phyloP scores from a whole-genome alignment of 2,329 filamentous ascomycete species.

The Hypoxylon sp. region DNA sequence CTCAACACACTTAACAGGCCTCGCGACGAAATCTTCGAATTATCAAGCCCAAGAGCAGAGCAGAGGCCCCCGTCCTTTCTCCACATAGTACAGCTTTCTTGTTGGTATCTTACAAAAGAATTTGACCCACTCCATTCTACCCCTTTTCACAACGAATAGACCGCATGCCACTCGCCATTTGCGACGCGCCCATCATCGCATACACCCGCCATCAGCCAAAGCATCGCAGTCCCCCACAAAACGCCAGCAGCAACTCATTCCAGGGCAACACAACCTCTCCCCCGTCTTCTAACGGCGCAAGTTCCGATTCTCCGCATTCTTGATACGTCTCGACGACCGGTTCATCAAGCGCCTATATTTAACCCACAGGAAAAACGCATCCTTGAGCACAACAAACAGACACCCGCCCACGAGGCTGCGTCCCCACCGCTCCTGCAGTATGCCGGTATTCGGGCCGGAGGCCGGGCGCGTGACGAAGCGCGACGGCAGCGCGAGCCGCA shows the following conservation, averaged over 20 bases:
- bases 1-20: neutral
- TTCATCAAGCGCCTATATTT: constrained; percentile 74
- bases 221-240: neutral
- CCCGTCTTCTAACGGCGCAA: constrained; percentile 29
- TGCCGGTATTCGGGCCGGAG: constrained; percentile 62
- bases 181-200: neutral
- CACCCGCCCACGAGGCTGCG: constrained; percentile 90
- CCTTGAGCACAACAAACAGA: constrained; percentile 87
- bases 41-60: neutral
- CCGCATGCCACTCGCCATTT: constrained; percentile 1
- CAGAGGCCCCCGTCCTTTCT: constrained; percentile 2
- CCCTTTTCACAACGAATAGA: neutral
- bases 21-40: neutral
- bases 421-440: constrained; percentile 89
- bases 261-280: neutral
- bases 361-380: constrained; percentile 72
- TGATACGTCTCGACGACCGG: constrained; percentile 67
- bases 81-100: constrained; percentile 6
- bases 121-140: neutral
- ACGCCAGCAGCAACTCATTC: constrained; percentile 2
- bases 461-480: constrained; percentile 71
- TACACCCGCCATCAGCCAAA: neutral
- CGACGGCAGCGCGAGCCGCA: constrained; percentile 77
- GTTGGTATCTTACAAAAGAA: constrained; percentile 22
- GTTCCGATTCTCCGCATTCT: constrained; percentile 58